These are phyloP conservation scores for Pelargonium myrrhifolium DNA, from an alignment of 441 rosid species.

Conservation along the genomic window DNA sequence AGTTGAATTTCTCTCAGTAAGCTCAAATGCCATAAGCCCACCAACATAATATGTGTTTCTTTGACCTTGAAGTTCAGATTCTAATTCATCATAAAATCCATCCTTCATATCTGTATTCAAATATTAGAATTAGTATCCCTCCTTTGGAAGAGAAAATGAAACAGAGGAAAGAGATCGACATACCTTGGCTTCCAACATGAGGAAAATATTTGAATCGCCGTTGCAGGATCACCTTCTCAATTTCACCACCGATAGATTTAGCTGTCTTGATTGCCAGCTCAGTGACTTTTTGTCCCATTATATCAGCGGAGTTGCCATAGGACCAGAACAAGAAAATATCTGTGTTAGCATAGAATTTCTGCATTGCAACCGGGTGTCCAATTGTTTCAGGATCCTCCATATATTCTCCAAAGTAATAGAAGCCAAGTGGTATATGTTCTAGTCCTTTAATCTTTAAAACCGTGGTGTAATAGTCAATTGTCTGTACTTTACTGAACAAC, in stretches of 20 bases:
- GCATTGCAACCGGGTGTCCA: constrained; percentile 70
- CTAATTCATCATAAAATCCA: constrained; percentile 52
- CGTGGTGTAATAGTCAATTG: constrained; percentile 66
- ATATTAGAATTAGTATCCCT: constrained; percentile 15
- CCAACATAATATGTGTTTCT: constrained; percentile 55
- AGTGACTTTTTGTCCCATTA: constrained; percentile 37
- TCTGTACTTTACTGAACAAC: constrained; percentile 50
- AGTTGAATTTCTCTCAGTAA: constrained; percentile 64
- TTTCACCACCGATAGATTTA: constrained; percentile 41
- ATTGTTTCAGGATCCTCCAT: constrained; percentile 61
- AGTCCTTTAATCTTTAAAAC: constrained; percentile 50
- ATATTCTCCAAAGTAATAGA: constrained; percentile 55
- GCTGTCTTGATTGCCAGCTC: constrained; percentile 43
- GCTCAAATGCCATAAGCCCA: constrained; percentile 69
- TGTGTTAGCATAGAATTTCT: constrained; percentile 56
- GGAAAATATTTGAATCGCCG: constrained; percentile 65
- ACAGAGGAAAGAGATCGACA: constrained; percentile 14
- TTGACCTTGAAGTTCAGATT: constrained; percentile 55
- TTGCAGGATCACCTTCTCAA: constrained; percentile 44
- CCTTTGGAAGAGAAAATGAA: constrained; percentile 7
- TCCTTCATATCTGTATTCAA: constrained; percentile 52
- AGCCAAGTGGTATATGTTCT: constrained; percentile 51
- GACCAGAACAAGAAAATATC: constrained; percentile 71
- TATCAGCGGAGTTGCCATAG: constrained; percentile 42
- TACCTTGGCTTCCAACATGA: constrained; percentile 59